Conservation (phyloP, 345 rosid species). For the Gossypium thurberi region DNA sequence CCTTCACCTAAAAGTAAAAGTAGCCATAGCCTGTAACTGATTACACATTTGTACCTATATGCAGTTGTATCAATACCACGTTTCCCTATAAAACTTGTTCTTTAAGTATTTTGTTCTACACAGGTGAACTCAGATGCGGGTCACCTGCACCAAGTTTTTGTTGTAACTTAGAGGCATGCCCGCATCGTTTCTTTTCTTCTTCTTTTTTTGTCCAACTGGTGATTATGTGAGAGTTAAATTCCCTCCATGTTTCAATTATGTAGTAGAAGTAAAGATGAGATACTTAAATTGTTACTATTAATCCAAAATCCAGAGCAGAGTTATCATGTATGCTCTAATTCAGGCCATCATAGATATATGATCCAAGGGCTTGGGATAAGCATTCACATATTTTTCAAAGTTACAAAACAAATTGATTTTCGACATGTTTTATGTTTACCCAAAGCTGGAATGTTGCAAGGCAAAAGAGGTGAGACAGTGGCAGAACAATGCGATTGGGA, state of each 20-base stretch:
- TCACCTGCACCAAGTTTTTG: background rate
- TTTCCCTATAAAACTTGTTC: background rate
- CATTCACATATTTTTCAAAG: background rate
- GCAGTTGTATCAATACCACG: conserved; percentile 11
- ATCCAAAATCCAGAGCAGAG: background rate
- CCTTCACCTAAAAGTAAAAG: conserved; percentile 38
- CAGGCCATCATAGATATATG: background rate
- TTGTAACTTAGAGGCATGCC: background rate
- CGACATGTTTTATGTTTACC: conserved; percentile 19
- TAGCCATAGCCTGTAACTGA: conserved; percentile 10
- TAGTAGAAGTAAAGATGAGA: too few relatives aligned
- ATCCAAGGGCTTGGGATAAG: background rate
- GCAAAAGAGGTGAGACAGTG: background rate
- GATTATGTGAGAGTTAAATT: background rate
- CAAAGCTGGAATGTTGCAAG: conserved; percentile 9
- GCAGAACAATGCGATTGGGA: conserved; percentile 1
- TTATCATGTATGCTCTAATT: background rate
- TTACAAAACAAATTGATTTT: background rate
- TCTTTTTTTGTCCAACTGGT: background rate
- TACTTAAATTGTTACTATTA: too few relatives aligned
- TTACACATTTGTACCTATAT: conserved; percentile 13
- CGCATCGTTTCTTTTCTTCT: background rate
- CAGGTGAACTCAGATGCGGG: background rate
- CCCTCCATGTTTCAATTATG: background rate
- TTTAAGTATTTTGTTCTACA: background rate